Evolutionary conservation across 2,329 filamentous ascomycete species (phyloP).

Genomic region (Stachybotrys chlorohalonatus): DNA sequence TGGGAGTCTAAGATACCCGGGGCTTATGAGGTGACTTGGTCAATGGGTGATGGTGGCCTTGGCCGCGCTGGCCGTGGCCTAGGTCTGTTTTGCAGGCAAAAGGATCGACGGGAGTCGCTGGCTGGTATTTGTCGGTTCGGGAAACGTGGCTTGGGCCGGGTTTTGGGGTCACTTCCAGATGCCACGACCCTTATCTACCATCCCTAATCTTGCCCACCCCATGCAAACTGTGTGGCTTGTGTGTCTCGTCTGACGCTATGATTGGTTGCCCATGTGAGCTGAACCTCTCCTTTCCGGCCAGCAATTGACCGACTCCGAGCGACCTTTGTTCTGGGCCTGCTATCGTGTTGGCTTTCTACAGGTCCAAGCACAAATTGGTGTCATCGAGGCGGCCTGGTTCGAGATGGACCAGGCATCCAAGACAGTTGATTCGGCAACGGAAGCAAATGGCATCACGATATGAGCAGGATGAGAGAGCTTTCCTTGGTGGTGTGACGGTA

Average conservation of each 20-base stretch:
- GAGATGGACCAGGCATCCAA: neutral
- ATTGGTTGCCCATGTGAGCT: neutral
- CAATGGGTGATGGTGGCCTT: no score
- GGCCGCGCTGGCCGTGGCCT: neutral
- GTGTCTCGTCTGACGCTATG: neutral
- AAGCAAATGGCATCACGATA: neutral
- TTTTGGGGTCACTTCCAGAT: slow-evolving; percentile 3
- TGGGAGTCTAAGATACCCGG: no score
- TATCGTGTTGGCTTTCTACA: neutral
- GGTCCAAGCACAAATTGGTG: neutral
- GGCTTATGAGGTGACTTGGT: no score
- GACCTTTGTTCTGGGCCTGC: neutral
- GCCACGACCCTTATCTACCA: no score
- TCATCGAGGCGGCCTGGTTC: neutral
- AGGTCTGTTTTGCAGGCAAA: neutral
- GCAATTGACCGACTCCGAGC: neutral
- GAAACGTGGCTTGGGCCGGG: slow-evolving; percentile 13
- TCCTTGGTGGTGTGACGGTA: neutral
- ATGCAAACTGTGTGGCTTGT: no score
- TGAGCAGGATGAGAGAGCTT: neutral
- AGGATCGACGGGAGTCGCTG: neutral
- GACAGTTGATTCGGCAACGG: neutral
- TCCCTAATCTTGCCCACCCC: no score
- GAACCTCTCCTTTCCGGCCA: neutral
- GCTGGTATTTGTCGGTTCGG: neutral